Percentiles rank a stretch among this genome's conserved stretches.
Conservation (phyloP, 108 stramenopile genomes). For the Skeletonema menzelii region DNA sequence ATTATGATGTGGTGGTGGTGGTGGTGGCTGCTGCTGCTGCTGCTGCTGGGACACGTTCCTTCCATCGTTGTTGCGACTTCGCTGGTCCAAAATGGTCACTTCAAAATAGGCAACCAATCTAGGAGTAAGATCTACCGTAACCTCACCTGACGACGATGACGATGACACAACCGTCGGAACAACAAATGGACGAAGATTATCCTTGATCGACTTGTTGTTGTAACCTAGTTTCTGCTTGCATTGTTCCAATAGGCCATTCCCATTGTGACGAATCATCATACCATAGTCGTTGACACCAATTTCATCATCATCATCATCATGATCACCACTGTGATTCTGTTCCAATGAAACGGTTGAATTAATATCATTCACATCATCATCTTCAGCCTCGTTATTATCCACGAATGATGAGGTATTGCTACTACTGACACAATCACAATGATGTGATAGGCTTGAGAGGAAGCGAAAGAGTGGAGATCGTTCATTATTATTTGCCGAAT, state of each 20-base stretch:
- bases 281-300: not conserved
- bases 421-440: not conserved
- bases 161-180: conserved; percentile 7
- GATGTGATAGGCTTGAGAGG: conserved; percentile 10
- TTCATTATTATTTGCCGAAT: not conserved
- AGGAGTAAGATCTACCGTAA: conserved; percentile 58
- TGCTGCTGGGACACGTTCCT: not conserved
- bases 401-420: not conserved
- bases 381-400: not conserved
- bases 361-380: not conserved
- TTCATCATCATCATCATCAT: not conserved
- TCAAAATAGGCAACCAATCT: conserved; percentile 76
- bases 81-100: conserved; percentile 53
- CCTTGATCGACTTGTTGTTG: not conserved
- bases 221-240: conserved; percentile 5
- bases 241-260: not conserved
- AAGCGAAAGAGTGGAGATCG: conserved; percentile 13
- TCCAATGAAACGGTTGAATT: not conserved
- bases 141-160: not conserved
- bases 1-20: no score
- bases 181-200: conserved; percentile 10
- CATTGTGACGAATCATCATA: not conserved
- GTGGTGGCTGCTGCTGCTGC: not conserved
- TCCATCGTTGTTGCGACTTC: not conserved
- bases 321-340: not conserved